Evolutionary conservation across 495 filamentous ascomycete genomes (phyloP).

Genomic region (Bryoglossum gracile): DNA sequence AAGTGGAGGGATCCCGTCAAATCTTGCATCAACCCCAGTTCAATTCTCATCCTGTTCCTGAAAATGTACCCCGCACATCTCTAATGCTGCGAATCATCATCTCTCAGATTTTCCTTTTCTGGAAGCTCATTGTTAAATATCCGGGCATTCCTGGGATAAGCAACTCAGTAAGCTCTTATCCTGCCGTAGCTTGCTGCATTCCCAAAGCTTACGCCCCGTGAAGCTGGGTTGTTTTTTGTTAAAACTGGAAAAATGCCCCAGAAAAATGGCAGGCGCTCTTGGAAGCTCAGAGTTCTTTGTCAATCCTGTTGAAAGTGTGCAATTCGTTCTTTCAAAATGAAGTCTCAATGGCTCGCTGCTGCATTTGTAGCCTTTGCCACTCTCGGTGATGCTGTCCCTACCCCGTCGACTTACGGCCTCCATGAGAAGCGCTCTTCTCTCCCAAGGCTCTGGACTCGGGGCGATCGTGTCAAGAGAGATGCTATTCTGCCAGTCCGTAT

Average conservation of each 20-base stretch:
- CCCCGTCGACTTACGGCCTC: conserved; percentile 33
- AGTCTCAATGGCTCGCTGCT: not conserved
- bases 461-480: conserved; percentile 18
- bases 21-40: not conserved
- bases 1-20: not conserved
- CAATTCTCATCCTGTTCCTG: not conserved
- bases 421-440: conserved; percentile 32
- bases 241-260: not conserved
- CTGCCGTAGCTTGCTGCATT: not conserved
- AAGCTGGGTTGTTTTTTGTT: not conserved
- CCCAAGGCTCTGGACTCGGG: conserved; percentile 23
- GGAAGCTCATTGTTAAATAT: not conserved
- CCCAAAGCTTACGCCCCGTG: not conserved
- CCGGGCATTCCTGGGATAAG: not conserved
- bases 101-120: not conserved
- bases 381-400: conserved; percentile 28
- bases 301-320: not conserved
- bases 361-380: conserved; percentile 23
- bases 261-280: not conserved
- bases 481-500: conserved; percentile 42
- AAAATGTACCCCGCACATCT: not conserved
- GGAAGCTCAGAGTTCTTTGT: not conserved
- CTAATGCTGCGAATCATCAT: no score
- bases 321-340: not conserved
- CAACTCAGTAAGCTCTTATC: not conserved